Evolutionary conservation across 2,329 filamentous ascomycete genomes (phyloP).

Genomic region (Ilyonectria robusta): DNA sequence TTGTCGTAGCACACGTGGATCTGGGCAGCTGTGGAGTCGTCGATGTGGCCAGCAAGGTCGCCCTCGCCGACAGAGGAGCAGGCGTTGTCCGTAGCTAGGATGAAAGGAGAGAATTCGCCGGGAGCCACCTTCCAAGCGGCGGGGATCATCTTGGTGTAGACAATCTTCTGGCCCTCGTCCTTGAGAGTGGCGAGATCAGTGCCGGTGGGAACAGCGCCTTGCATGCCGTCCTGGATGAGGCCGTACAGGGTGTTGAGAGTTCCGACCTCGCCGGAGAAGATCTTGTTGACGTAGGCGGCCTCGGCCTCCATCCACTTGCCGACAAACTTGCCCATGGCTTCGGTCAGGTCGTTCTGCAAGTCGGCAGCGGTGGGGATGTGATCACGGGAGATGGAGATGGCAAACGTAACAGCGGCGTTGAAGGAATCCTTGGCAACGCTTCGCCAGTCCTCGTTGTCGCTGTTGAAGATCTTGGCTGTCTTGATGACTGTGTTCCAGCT

Average conservation of each 20-base stretch:
- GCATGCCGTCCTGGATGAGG: conserved; percentile 9
- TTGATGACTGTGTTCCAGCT: conserved; percentile 20
- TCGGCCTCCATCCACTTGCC: conserved; percentile 16
- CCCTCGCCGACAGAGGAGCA: conserved; percentile 3
- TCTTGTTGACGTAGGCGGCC: conserved; percentile 16
- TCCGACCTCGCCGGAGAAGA: conserved; percentile 2
- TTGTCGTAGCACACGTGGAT: conserved; percentile 14
- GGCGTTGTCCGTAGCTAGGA: conserved; percentile 12
- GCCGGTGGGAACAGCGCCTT: conserved; percentile 5
- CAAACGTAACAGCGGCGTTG: conserved; percentile 13
- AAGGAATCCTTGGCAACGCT: conserved; percentile 14
- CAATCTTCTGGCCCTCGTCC: conserved; percentile 9
- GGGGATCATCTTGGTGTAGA: conserved; percentile 21
- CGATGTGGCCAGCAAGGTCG: conserved; percentile 7
- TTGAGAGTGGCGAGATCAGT: conserved; percentile 11
- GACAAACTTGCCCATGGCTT: conserved; percentile 15
- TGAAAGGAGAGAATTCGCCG: conserved; percentile 8
- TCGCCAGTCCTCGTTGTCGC: conserved; percentile 12
- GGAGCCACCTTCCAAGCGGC: conserved; percentile 13
- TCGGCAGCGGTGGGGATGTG: conserved; percentile 9
- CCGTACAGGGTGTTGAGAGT: conserved; percentile 11
- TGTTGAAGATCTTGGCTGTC: conserved; percentile 12
- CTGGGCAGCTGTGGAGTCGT: conserved; percentile 11
- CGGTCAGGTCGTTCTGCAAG: conserved; percentile 8
- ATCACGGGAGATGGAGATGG: conserved; percentile 14